These are phyloP conservation scores for Microdochium trichocladiopsis DNA, from an alignment of 2,329 filamentous ascomycete genomes.

Conservation along the genomic window DNA sequence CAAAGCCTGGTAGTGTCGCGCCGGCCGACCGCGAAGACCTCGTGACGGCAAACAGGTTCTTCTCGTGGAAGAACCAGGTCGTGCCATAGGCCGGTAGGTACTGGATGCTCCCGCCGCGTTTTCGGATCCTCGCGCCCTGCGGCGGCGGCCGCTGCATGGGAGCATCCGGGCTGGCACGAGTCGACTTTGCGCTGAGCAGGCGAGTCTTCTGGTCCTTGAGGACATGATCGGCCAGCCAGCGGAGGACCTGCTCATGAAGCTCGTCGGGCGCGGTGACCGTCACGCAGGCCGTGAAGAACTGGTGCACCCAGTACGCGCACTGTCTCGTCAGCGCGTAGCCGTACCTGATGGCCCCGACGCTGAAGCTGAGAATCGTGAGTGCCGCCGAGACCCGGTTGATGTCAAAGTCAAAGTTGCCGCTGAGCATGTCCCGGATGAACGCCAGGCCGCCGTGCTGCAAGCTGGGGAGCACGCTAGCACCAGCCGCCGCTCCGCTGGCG, in stretches of 20 bases:
- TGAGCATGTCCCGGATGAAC: conserved; percentile 20
- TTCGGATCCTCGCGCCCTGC: conserved; percentile 1
- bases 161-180: conserved; percentile 15
- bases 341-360: conserved; percentile 17
- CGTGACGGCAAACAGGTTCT: conserved; percentile 25
- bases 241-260: conserved; percentile 26
- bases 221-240: conserved; percentile 25
- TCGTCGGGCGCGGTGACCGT: conserved; percentile 24
- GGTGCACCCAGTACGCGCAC: conserved; percentile 25
- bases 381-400: conserved; percentile 19
- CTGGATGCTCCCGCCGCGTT: conserved; percentile 23
- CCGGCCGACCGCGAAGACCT: conserved; percentile 6
- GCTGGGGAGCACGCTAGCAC: neutral
- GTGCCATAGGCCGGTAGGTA: conserved; percentile 28
- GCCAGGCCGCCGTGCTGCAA: conserved; percentile 9
- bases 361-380: conserved; percentile 22
- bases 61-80: conserved; percentile 25
- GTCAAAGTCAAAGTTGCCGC: conserved; percentile 22
- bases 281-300: conserved; percentile 26
- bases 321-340: conserved; percentile 16
- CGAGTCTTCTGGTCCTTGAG: conserved; percentile 18
- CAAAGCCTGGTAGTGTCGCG: neutral
- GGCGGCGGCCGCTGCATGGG: conserved; percentile 14
- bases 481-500: neutral
- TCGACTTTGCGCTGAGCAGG: conserved; percentile 23